Evolutionary conservation across 305 asterid species (phyloP), one percentile per base, ranked within the genome.

Genomic region (Rubia tinctorum): DNA sequence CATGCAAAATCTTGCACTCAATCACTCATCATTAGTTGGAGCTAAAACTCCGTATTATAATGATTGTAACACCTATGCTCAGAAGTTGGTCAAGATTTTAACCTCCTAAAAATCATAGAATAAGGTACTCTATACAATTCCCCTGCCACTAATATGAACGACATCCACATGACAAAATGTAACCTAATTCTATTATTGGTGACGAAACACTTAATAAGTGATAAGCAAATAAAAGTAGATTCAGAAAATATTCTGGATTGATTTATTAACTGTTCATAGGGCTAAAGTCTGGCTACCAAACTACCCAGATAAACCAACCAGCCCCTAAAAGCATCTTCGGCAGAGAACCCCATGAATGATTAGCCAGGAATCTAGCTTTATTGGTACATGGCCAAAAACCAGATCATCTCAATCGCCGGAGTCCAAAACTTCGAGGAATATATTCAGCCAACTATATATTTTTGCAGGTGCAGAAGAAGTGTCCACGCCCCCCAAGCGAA

Each of bases 401-500:
- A 23, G 60, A 23, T 22, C 56, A 42, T 22, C 34, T 14, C 14
- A 9, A 39, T 8, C 17, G 10, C 39, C 51, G 12, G 59, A 51
- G 70, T 63, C 71, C 77, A 66, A 53, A 53, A 23, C 62, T 53
- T 74, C 65, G 72, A 73, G 18, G 56, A 37, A 20, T 51, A 51
- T 51, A 51, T 51, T 51, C 18, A 11, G 37, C 62, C 6, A 25
- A 66, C 6, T 51, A 51, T 30, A 66, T 23, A 67, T 23, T 71
- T 59, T n/a, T 42, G 44, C 61, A 75, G 80, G 18, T 55, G 13
- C 67, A 73, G 77, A 70, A 61, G 64, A n/a, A n/a, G n/a, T 58
- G 63, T 42, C 79, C 81, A 77, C 81, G 78, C 77, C 76, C 18
- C 34, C 45, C 73, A 17, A 55, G 22, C 20, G 37, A 40, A 75